Base-by-base conservation (phyloP, 305 asterid species). In the Fraxinus sp. region DNA sequence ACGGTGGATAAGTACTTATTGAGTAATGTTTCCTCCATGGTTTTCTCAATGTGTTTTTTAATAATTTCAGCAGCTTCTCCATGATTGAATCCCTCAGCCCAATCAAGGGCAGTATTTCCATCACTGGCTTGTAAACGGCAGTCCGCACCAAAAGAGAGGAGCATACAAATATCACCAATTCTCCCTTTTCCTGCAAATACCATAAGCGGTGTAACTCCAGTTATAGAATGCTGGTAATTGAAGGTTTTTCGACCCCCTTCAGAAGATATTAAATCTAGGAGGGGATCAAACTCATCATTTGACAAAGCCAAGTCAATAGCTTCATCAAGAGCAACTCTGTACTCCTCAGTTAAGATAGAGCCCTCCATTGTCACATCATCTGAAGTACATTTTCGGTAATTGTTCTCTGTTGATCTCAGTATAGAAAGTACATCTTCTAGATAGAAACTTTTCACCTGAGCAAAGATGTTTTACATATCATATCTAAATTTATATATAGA, bases 141-240 rank as follows among this genome's bases (percentile, higher is more conserved):
- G 85, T 97, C 92, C 26, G 87, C 98, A 46, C 97, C 98, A 64
- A 92, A 85, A 7, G 98, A 91, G 76, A 97, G 97, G 83, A 97
- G 98, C 97, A 88, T 91, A 90, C 96, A 94, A 82, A 97, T 85
- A 86, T 92, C 94, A 80, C 93, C 88, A 52, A 92, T 88, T 74
- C 94, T 86, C 81, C 98, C 98, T 88, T 95, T 95, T 77, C 83
- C 90, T 32, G 97, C 91, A 86, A 95, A 92, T 41, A 94, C 96
- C 99, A 97, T 97, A 57, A 97, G 90, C 37, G 99, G 97, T 32
- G 98, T 91, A 75, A 90, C 87, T 80, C 98, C 97, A 14, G 95
- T 91, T 82, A 82, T 83, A 24, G 97, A 90, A 79, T 97, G 98
- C 90, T 90, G 95, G 87, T 91, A 91, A 86, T 92, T 92, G 77